These are phyloP conservation scores for Rauvolfia tetraphylla DNA, from an alignment of 257 asterid species.

Conservation along the genomic window DNA sequence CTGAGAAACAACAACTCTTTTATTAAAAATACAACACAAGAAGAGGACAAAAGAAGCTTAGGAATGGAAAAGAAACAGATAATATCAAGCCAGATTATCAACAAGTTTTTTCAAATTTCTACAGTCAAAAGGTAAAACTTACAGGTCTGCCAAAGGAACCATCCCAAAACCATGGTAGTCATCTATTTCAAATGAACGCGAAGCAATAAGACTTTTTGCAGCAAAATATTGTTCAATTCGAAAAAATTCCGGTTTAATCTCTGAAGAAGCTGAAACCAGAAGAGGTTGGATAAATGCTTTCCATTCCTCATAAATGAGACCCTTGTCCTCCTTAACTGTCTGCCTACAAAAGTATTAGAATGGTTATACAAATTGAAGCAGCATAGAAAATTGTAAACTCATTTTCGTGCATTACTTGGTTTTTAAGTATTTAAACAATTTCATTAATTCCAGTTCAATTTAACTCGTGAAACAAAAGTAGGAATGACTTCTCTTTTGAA, in stretches of 20 bases:
- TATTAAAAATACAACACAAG: background rate
- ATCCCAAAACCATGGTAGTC: constrained; percentile 81
- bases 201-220: constrained; percentile 80
- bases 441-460: background rate
- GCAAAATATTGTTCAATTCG: constrained; percentile 62
- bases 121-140: constrained; percentile 29
- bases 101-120: background rate
- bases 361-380: constrained; percentile 10
- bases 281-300: constrained; percentile 75
- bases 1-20: background rate
- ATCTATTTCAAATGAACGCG: constrained; percentile 77
- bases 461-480: background rate
- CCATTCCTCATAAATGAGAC: constrained; percentile 71
- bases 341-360: constrained; percentile 42
- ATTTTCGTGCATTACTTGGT: background rate
- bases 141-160: constrained; percentile 99
- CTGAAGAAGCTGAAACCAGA: constrained; percentile 31
- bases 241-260: constrained; percentile 53
- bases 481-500: background rate
- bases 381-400: background rate
- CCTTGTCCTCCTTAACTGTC: constrained; percentile 76
- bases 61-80: background rate
- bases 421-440: background rate
- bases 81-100: background rate
- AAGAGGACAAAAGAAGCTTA: background rate